Base-by-base conservation (phyloP, 1,284 basidiomycete species). In the Boletus austroedulis region DNA sequence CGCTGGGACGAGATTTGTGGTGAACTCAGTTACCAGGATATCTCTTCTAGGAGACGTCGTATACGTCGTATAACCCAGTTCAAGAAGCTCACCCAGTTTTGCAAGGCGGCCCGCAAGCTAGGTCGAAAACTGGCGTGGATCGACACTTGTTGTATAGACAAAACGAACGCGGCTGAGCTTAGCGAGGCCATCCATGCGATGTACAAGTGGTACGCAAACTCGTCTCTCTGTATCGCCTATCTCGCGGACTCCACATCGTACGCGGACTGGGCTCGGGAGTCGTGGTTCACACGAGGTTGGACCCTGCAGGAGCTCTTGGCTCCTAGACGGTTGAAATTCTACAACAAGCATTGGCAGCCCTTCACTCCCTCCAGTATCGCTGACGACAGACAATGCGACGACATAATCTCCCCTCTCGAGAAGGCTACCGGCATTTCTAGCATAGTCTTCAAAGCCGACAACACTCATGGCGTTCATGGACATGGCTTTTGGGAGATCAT, bases 71-170 rank as follows among this genome's bases (percentile, higher is more conserved):
- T 41, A 1, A 12, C 61, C 11, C 50, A 53, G 23, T 61, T 58
- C 28, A 43, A 48, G 24, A 64, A 66, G 29, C 48, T 65, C 2
- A n/a, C 12, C 45, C 29, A 54, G 7, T 62, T 64, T 28, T 64
- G 64, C 31, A 29, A 63, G 21, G 56, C 51, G 21, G 48, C 56
- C 7, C 38, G 45, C 9, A 53, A 41, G 5, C 49, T 47, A 19
- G 64, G 63, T 10, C 53, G 53, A 47, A 52, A 40, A 28, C 38
- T 65, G 4, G 62, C 51, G 12, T 64, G 63, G 62, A 38, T 55
- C 15, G 59, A 64, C 41, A 64, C 59, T 3, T 62, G 56, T 14
- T 61, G 62, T 41, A 63, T 64, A 12, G 54, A 59, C 23, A 55
- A 56, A 19, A 55, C 32, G 23, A 56, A 53, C 21, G 54, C 50